Conservation (phyloP, 148 eudicot species). For the Silene conica region DNA sequence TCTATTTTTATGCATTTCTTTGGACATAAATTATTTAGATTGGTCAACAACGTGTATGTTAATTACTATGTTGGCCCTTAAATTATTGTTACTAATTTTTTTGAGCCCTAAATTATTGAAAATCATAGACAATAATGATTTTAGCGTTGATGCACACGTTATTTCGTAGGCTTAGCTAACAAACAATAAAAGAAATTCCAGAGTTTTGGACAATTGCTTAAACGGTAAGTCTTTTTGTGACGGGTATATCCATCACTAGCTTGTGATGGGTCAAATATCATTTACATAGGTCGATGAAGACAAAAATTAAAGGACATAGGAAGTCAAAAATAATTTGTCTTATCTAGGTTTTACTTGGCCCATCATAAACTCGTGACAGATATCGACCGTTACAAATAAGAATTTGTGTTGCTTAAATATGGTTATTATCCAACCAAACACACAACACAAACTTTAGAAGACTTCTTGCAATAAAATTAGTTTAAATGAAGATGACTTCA, state of each 20-base stretch:
- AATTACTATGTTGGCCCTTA: background rate
- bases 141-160: background rate
- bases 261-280: no score
- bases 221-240: no score
- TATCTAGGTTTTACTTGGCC: no score
- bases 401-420: background rate
- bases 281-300: no score
- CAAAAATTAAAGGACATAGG: no score
- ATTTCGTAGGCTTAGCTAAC: background rate
- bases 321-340: no score
- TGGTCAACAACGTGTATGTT: background rate
- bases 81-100: no score
- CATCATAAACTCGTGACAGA: no score
- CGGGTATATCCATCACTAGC: no score
- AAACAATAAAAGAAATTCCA: background rate
- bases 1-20: no score
- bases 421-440: constrained; percentile 19
- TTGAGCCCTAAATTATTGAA: no score
- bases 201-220: background rate
- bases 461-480: background rate
- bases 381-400: no score
- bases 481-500: constrained; percentile 1
- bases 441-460: background rate
- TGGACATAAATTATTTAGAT: background rate
- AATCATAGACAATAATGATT: background rate